A percentile compares a stretch with the other conserved stretches of the same genome.
Evolutionary conservation across 2,329 filamentous ascomycete species (phyloP).

Genomic region (Coniochaeta sp.): DNA sequence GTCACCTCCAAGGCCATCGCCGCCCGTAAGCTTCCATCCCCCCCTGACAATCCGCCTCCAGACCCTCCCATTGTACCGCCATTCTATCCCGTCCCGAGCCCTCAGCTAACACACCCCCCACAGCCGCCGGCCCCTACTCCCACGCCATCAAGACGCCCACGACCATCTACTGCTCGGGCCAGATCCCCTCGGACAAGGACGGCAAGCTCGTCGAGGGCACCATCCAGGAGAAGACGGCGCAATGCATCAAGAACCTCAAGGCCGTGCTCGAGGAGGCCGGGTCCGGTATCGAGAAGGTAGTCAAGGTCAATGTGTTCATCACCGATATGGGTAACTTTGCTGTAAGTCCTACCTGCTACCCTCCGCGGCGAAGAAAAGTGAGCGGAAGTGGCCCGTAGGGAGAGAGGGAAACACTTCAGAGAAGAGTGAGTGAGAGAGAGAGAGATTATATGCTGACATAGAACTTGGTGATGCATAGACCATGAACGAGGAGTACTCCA

Average conservation of each 20-base stretch:
- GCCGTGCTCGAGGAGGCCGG: conserved; percentile 79
- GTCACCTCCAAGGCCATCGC: conserved; percentile 54
- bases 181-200: conserved; percentile 58
- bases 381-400: no score
- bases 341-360: conserved; percentile 36
- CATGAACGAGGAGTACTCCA: conserved; percentile 81
- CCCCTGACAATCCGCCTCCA: no score
- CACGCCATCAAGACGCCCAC: conserved; percentile 60
- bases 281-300: conserved; percentile 68
- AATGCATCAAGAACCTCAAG: conserved; percentile 69
- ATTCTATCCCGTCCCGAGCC: no score
- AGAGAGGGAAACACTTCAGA: no score
- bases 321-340: conserved; percentile 86
- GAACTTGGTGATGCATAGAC: no score
- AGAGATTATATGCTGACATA: no score
- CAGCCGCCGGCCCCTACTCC: conserved; percentile 59
- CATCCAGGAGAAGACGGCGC: conserved; percentile 56
- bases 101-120: no score
- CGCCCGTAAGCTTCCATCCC: conserved; percentile 40
- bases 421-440: no score
- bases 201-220: conserved; percentile 50
- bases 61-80: no score
- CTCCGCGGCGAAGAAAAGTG: no score
- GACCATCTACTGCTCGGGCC: conserved; percentile 61
- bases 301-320: conserved; percentile 90